Percentiles rank a stretch among this genome's conserved stretches.
These are phyloP conservation scores for Aspergillus carlsbadensis DNA, from an alignment of 495 filamentous ascomycete species.

Conservation along the genomic window DNA sequence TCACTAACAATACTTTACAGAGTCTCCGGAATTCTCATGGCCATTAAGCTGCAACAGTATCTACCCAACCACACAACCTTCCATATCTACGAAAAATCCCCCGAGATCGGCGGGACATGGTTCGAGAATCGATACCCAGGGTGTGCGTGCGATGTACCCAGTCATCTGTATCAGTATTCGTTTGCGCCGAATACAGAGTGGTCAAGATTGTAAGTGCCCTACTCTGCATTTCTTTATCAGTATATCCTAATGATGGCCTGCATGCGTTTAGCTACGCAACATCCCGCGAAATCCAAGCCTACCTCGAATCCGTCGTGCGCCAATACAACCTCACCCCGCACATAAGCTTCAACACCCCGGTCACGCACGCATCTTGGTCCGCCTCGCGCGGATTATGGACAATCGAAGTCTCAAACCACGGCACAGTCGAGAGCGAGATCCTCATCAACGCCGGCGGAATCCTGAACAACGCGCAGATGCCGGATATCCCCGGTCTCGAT, in stretches of 20 bases:
- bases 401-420: neutral
- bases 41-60: neutral
- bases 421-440: neutral
- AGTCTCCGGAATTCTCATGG: neutral
- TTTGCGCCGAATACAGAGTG: conserved; percentile 5
- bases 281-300: neutral
- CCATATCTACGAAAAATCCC: neutral
- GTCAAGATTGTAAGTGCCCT: neutral
- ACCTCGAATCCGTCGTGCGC: neutral
- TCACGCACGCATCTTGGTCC: neutral
- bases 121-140: conserved; percentile 8
- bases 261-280: neutral
- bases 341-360: neutral
- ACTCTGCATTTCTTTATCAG: no score
- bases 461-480: neutral
- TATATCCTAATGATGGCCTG: neutral
- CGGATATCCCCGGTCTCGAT: neutral
- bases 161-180: neutral
- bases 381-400: neutral
- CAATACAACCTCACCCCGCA: neutral
- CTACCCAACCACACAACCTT: neutral
- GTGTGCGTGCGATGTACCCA: conserved; percentile 4
- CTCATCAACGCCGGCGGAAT: neutral
- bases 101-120: conserved; percentile 12
- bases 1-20: neutral